Conservation (phyloP, 257 asterid species). For the Solanum commersonii region DNA sequence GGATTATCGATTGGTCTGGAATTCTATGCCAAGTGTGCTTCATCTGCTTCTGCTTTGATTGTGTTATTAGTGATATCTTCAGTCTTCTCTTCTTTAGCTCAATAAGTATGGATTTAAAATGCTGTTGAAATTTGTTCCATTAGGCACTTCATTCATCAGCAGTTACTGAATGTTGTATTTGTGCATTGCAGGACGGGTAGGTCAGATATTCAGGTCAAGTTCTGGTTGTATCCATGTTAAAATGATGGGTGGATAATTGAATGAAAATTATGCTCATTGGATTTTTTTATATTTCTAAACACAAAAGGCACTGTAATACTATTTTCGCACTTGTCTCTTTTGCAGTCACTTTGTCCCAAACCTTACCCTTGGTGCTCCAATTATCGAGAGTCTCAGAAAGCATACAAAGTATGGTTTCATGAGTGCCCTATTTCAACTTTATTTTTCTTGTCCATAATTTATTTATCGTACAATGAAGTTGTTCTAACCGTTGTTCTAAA, state of each 20-base stretch:
- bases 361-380: conserved; percentile 88
- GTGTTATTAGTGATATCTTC: not conserved
- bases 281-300: not conserved
- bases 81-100: not conserved
- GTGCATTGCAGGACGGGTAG: conserved; percentile 88
- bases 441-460: not conserved
- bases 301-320: not conserved
- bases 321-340: not conserved
- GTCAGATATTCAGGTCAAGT: conserved; percentile 21
- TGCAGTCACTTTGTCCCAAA: conserved; percentile 88
- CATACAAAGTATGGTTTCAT: conserved; percentile 51
- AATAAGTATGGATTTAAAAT: not conserved
- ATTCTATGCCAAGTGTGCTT: not conserved
- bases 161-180: not conserved
- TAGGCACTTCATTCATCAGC: not conserved
- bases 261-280: not conserved
- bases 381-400: conserved; percentile 80
- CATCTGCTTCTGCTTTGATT: not conserved
- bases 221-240: not conserved
- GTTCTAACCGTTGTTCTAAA: not conserved
- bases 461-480: not conserved
- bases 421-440: not conserved
- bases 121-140: not conserved
- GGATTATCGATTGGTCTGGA: not conserved
- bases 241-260: conserved; percentile 3